Conservation (phyloP, 2,329 filamentous ascomycete genomes). For the Emericellopsis atlantica region DNA sequence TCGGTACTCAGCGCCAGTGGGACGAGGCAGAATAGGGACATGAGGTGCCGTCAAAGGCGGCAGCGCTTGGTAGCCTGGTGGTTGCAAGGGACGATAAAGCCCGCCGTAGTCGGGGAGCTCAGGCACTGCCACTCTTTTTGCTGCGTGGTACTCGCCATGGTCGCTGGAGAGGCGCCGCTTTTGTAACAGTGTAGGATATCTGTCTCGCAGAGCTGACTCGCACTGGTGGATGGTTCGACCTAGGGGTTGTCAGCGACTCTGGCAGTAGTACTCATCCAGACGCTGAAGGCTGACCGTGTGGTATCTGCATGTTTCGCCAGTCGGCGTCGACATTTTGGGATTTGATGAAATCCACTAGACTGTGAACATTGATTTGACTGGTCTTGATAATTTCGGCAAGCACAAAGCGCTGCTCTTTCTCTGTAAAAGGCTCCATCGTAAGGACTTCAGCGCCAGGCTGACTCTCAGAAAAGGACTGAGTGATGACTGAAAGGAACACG, state of each 20-base stretch:
- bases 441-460: not conserved
- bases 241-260: conserved; percentile 9
- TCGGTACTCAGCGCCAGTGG: conserved; percentile 5
- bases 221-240: conserved; percentile 35
- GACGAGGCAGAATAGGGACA: conserved; percentile 12
- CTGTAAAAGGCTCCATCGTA: conserved; percentile 21
- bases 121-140: conserved; percentile 5
- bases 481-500: conserved; percentile 2
- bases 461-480: not conserved
- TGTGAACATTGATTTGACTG: conserved; percentile 33
- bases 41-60: conserved; percentile 2
- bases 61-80: not conserved
- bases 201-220: conserved; percentile 22
- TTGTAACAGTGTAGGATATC: conserved; percentile 14
- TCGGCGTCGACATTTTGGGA: conserved; percentile 24
- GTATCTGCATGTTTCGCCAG: conserved; percentile 36
- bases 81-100: not conserved
- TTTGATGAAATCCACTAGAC: conserved; percentile 33
- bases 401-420: conserved; percentile 42
- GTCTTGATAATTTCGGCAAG: conserved; percentile 46
- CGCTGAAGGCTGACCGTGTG: conserved; percentile 22
- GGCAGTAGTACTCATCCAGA: not conserved
- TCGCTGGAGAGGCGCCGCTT: conserved; percentile 24
- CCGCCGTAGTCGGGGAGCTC: conserved; percentile 2
- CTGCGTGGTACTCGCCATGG: conserved; percentile 11